These are phyloP conservation scores for Chytriomyces sp. DNA, from an alignment of 192 early-diverging fungal genomes.

Conservation along the genomic window DNA sequence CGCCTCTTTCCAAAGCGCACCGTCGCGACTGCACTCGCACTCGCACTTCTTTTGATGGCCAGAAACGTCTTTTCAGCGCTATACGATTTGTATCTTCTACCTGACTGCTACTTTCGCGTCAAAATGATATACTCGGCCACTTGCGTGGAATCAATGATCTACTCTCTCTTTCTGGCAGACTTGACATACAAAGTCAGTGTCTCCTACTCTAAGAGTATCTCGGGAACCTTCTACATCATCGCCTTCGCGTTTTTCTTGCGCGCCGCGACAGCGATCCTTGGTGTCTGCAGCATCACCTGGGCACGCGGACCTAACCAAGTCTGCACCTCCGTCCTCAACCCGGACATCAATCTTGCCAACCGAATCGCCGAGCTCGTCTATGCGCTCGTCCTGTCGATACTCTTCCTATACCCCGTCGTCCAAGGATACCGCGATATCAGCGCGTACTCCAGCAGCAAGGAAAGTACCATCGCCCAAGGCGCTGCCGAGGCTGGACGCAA, in stretches of 20 bases:
- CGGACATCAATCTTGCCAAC: neutral
- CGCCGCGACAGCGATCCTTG: neutral
- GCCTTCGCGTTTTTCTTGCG: neutral
- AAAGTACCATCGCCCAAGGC: neutral
- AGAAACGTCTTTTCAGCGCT: neutral
- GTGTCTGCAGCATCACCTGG: neutral
- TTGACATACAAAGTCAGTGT: neutral
- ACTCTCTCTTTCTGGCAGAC: neutral
- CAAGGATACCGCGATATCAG: neutral
- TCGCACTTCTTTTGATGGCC: neutral
- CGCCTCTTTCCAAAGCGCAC: neutral
- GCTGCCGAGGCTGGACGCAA: neutral
- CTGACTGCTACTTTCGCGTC: neutral
- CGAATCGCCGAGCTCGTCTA: neutral
- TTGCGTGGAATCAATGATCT: neutral
- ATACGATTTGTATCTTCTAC: neutral
- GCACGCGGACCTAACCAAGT: neutral
- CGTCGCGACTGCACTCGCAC: neutral
- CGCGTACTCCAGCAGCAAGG: neutral
- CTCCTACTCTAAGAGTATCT: neutral
- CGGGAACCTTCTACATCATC: neutral
- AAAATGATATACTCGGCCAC: neutral
- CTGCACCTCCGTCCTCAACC: neutral
- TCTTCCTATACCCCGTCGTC: neutral
- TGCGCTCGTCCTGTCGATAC: neutral